Conservation (phyloP, 2,329 filamentous ascomycete genomes). For the Diaporthe citri region DNA sequence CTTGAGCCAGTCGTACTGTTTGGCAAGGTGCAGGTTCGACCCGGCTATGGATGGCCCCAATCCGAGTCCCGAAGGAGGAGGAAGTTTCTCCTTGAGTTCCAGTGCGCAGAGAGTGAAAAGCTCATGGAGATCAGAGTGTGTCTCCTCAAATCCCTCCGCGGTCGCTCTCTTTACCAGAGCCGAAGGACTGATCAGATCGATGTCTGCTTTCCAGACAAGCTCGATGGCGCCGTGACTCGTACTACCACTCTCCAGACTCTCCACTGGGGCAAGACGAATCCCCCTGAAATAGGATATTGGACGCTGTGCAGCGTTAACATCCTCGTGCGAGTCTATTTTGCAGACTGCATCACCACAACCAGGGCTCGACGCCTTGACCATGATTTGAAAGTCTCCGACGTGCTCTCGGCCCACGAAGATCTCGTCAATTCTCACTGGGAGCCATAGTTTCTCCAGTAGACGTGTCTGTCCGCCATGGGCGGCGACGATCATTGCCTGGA, state of each 20-base stretch:
- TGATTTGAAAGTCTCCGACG: neutral
- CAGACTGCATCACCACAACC: neutral
- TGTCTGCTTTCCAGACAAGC: constrained; percentile 1
- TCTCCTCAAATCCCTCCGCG: neutral
- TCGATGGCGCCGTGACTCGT: neutral
- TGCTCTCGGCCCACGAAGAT: neutral
- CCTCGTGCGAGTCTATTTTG: neutral
- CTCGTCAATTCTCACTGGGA: neutral
- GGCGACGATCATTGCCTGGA: neutral
- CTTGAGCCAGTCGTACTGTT: neutral
- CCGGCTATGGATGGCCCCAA: neutral
- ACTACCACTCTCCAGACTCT: neutral
- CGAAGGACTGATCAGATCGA: neutral
- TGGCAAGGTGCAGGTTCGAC: neutral
- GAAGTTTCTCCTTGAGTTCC: neutral
- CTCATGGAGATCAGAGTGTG: neutral
- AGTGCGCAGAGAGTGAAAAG: neutral
- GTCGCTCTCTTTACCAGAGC: neutral
- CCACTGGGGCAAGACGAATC: neutral
- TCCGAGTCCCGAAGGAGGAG: neutral
- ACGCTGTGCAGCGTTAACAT: neutral
- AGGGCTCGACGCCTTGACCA: neutral
- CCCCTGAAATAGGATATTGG: neutral
- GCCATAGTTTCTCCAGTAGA: neutral
- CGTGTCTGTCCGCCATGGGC: neutral